Conservation (phyloP, 495 filamentous ascomycete genomes). For the Ascobolus immersus region DNA sequence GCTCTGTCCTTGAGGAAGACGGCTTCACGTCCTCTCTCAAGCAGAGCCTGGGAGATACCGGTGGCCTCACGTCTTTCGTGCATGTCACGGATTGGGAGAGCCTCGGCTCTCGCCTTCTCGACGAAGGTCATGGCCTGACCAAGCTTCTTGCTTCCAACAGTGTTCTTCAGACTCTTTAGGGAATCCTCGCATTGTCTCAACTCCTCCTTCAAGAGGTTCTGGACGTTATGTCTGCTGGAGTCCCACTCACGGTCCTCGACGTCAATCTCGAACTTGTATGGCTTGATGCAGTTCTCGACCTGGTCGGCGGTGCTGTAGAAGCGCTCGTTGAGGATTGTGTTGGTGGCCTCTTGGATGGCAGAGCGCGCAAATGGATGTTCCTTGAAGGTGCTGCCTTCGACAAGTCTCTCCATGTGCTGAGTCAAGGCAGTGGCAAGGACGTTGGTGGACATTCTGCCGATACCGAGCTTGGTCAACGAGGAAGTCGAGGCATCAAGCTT, state of each 20-base stretch:
- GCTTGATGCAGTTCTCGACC: conserved; percentile 98
- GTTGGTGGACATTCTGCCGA: conserved; percentile 74
- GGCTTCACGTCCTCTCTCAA: conserved; percentile 64
- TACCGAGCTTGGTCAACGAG: conserved; percentile 71
- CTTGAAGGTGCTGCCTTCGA: conserved; percentile 55
- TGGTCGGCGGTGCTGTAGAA: conserved; percentile 93
- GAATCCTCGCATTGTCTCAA: conserved; percentile 58
- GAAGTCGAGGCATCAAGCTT: conserved; percentile 85
- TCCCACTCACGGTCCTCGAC: conserved; percentile 74
- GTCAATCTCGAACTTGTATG: conserved; percentile 93
- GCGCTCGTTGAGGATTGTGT: conserved; percentile 68
- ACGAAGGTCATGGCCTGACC: conserved; percentile 79
- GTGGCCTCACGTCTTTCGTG: conserved; percentile 64
- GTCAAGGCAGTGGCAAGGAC: conserved; percentile 76
- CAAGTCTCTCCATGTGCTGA: conserved; percentile 51
- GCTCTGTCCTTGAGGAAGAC: conserved; percentile 78
- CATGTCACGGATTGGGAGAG: conserved; percentile 59
- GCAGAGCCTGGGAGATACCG: conserved; percentile 61
- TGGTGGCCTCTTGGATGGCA: conserved; percentile 70
- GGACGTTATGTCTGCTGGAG: conserved; percentile 53
- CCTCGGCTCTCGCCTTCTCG: conserved; percentile 53
- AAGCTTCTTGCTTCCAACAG: conserved; percentile 52
- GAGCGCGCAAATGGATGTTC: conserved; percentile 75
- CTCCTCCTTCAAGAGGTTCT: conserved; percentile 55
- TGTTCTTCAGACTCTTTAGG: conserved; percentile 43